Base-by-base conservation (phyloP, 2,329 filamentous ascomycete genomes). In the Fusarium albosuccineum region DNA sequence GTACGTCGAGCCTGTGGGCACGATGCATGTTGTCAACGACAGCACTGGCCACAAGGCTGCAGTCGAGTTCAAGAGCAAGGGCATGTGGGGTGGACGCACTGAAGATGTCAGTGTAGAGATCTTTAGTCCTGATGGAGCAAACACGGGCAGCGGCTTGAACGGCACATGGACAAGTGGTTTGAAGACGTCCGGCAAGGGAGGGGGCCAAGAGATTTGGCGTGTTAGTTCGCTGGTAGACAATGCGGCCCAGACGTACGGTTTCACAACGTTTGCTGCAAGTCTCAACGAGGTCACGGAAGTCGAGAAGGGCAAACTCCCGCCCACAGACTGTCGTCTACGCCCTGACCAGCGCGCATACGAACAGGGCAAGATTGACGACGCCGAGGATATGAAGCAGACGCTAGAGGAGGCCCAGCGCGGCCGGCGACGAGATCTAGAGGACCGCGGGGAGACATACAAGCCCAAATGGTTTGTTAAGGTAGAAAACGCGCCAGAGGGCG, bases 21-120 rank as follows among this genome's bases (percentile, higher is more conserved):
- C 88, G 42, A 96, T 98, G 92, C 89, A 90, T 26, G 87, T 99
- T 34, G 82, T 88, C 68, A 95, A 95, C 76, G 96, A 99, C 74
- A 91, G 87, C 6, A 93, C 90, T 0, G 93, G 94, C 8, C 89
- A 92, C 69, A 94, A 93, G 76, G 92, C 94, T 1, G 85, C 91
- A n/a, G 89, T 93, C 46, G 94, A 95, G 59, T 99, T 99, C 82
- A 97, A 96, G 76, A 89, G 91, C 57, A 97, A 96, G 75, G 95
- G 96, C 68, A 97, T 99, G 93, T 99, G 98, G 81, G 94, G 95
- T 33, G 96, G 96, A 13, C 89, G 96, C 58, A 92, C 91, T 64
- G 96, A 99, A 78, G 96, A 99, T 64, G 92, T 98, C 9, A 85
- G 87, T 36, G 91, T 95, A 7, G 90, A 94, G 71, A 86, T 90